Percentiles rank a stretch among this genome's conserved stretches.
These are phyloP conservation scores for Saccharomycopsis guyanensis DNA, from an alignment of 805 yeast species.

Conservation along the genomic window DNA sequence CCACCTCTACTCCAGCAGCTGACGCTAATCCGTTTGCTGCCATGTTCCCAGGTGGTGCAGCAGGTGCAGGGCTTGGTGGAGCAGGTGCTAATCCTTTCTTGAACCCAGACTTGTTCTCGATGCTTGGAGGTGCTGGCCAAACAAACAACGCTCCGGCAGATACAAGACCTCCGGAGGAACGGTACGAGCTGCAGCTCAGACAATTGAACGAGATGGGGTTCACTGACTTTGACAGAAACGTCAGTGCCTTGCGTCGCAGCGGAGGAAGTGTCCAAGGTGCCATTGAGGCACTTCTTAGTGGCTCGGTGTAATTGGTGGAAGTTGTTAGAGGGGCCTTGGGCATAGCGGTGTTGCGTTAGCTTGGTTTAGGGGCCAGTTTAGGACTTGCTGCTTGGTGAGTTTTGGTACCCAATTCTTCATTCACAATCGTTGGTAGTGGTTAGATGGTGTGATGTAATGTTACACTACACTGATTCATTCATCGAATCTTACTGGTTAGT, in stretches of 20 bases:
- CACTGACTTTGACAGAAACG: conserved; percentile 85
- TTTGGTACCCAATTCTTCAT: too few relatives aligned
- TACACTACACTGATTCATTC: too few relatives aligned
- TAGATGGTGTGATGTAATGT: too few relatives aligned
- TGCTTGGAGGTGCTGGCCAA: conserved; percentile 37
- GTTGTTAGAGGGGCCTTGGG: too few relatives aligned
- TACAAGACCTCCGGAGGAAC: conserved; percentile 71
- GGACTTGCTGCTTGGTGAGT: too few relatives aligned
- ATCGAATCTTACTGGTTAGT: too few relatives aligned
- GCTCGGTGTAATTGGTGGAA: conserved; percentile 37
- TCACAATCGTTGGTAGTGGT: too few relatives aligned
- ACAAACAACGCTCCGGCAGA: conserved; percentile 31
- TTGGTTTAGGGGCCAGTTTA: too few relatives aligned
- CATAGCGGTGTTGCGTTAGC: too few relatives aligned
- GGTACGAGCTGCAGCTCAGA: conserved; percentile 62
- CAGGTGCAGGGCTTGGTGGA: conserved; percentile 60
- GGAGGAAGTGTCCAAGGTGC: conserved; percentile 99
- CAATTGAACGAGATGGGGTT: conserved; percentile 82
- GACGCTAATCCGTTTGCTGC: conserved; percentile 49
- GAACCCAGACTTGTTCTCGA: conserved; percentile 41
- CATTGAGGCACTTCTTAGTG: conserved; percentile 72
- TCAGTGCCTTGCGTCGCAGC: conserved; percentile 83
- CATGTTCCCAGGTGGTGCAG: conserved; percentile 31
- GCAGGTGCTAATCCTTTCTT: conserved; percentile 54
- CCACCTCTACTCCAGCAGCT: conserved; percentile 22